Evolutionary conservation across 2,329 filamentous ascomycete genomes (phyloP).

Genomic region (Chaetomium sp.): DNA sequence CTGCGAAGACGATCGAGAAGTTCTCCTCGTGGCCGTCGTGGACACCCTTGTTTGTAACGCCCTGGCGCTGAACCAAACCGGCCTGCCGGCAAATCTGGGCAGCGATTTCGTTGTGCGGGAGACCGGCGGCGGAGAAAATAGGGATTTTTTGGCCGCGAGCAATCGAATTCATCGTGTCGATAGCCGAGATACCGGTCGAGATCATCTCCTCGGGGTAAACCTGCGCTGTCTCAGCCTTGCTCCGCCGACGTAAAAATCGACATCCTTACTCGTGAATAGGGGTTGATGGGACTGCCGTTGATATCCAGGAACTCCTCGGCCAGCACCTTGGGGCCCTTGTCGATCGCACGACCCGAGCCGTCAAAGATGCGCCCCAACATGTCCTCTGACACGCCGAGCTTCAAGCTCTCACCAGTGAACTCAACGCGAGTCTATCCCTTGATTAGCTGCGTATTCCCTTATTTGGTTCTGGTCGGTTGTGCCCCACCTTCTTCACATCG

Average conservation of each 20-base stretch:
- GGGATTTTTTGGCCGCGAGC: conserved; percentile 99
- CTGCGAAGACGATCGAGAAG: conserved; percentile 99
- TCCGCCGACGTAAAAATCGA: conserved; percentile 2
- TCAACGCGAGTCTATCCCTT: conserved; percentile 84
- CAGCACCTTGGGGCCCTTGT: conserved; percentile 97
- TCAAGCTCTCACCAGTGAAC: conserved; percentile 94
- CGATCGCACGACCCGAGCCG: conserved; percentile 95
- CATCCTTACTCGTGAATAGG: conserved; percentile 80
- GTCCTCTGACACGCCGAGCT: conserved; percentile 98
- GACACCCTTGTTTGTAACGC: conserved; percentile 84
- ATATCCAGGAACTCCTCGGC: conserved; percentile 99
- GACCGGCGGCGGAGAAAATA: conserved; percentile 97
- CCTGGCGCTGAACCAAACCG: conserved; percentile 78
- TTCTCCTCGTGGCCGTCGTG: conserved; percentile 98
- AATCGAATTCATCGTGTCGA: conserved; percentile 98
- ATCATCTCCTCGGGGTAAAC: conserved; percentile 99
- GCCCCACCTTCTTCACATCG: conserved; percentile 92
- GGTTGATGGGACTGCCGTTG: conserved; percentile 98
- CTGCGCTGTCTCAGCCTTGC: conserved; percentile 48
- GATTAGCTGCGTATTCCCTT: conserved; percentile 26
- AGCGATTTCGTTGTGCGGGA: conserved; percentile 99
- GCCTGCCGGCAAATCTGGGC: conserved; percentile 98
- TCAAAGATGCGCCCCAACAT: conserved; percentile 99
- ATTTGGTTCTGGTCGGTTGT: background rate
- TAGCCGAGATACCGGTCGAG: conserved; percentile 97